phyloP scores from a whole-genome alignment of 768 basidiomycete species.

The Erythrobasidium yunnanense region DNA sequence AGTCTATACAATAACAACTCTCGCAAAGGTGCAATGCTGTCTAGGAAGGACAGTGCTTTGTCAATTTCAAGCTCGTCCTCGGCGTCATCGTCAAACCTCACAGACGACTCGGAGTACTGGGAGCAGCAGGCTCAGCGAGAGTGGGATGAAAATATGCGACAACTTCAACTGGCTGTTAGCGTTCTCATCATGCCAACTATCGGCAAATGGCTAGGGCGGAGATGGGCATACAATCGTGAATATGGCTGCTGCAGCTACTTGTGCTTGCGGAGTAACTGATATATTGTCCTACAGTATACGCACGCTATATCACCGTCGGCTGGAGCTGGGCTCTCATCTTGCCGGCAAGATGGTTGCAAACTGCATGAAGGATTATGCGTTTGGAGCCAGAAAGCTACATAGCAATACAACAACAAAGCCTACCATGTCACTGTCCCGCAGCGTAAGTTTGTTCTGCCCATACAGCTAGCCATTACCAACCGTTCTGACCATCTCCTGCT shows the following conservation, averaged over 20 bases:
- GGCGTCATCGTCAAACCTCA: not conserved
- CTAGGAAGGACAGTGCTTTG: not conserved
- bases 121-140: constrained; percentile 46
- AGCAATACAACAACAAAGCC: too few relatives aligned
- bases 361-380: too few relatives aligned
- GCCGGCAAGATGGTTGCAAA: not conserved
- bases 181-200: constrained; percentile 72
- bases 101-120: constrained; percentile 53
- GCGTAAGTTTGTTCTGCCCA: too few relatives aligned
- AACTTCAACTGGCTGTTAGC: constrained; percentile 68
- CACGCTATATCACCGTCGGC: constrained; percentile 16
- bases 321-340: constrained; percentile 20
- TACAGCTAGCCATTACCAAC: too few relatives aligned
- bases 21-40: too few relatives aligned
- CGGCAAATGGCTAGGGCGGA: constrained; percentile 77
- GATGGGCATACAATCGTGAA: constrained; percentile 45
- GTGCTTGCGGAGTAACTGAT: not conserved
- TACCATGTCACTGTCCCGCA: too few relatives aligned
- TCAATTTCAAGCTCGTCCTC: not conserved
- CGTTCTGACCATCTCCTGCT: too few relatives aligned
- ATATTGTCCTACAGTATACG: constrained; percentile 3
- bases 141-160: constrained; percentile 81
- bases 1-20: too few relatives aligned
- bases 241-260: not conserved
- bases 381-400: too few relatives aligned